A percentile compares a stretch with the other conserved stretches of the same genome.
Conservation (phyloP, 805 yeast genomes). For the Kluyveromyces nonfermentans region DNA sequence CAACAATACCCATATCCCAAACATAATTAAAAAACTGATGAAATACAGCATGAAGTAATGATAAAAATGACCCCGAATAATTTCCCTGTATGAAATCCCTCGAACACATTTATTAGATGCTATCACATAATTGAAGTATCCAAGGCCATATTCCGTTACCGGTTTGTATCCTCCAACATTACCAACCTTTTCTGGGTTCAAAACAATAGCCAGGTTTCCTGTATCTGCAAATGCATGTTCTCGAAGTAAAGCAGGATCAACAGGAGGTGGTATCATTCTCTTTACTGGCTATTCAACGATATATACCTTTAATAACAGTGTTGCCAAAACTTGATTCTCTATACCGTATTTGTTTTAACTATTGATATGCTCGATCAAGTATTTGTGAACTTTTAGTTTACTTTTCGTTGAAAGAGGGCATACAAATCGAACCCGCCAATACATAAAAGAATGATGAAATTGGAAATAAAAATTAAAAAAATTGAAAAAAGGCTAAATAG, state of each 20-base stretch:
- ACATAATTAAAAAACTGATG: slow-evolving; percentile 10
- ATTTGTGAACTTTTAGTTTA: no score
- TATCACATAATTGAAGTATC: slow-evolving; percentile 26
- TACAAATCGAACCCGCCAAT: no score
- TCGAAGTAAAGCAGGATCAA: slow-evolving; percentile 29
- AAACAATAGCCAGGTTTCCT: slow-evolving; percentile 20
- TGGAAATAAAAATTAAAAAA: no score
- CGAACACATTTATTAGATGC: slow-evolving; percentile 18
- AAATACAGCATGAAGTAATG: slow-evolving; percentile 17
- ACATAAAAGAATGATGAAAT: no score
- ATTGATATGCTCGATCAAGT: no score
- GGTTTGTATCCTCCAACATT: slow-evolving; percentile 27
- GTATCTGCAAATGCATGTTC: slow-evolving; percentile 31
- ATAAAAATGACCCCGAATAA: slow-evolving; percentile 18
- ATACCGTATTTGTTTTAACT: no score
- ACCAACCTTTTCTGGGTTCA: slow-evolving; percentile 21
- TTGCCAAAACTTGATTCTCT: no score
- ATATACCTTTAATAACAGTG: no score
- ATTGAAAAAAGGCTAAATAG: no score
- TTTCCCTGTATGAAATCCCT: slow-evolving; percentile 10
- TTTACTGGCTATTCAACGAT: no score
- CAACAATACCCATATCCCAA: slow-evolving; percentile 12
- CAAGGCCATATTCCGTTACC: slow-evolving; percentile 24
- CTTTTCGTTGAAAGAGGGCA: no score
- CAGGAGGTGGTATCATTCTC: slow-evolving; percentile 29